Conservation (phyloP, 768 basidiomycete species). For the Rhizopogon roseolus region DNA sequence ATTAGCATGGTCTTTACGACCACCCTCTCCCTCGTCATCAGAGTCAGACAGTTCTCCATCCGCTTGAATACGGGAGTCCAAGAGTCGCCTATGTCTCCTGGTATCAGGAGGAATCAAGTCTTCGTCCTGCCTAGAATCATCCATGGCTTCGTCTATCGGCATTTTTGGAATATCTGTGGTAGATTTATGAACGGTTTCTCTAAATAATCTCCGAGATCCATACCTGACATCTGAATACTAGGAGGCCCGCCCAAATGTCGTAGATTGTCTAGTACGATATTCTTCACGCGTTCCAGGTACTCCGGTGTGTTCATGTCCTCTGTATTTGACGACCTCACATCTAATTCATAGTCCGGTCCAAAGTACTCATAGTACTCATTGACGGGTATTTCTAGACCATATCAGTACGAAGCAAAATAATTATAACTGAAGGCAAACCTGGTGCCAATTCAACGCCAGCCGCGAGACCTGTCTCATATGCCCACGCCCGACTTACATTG, state of each 20-base stretch:
- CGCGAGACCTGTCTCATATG: constrained; percentile 97
- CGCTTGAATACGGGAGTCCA: constrained; percentile 77
- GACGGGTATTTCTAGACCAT: constrained; percentile 83
- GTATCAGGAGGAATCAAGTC: constrained; percentile 75
- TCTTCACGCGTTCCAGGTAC: constrained; percentile 90
- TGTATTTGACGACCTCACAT: constrained; percentile 91
- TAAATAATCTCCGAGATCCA: constrained; percentile 10
- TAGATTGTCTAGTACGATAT: constrained; percentile 88
- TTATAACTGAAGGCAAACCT: constrained; percentile 38
- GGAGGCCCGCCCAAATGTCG: constrained; percentile 85
- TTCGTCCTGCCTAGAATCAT: constrained; percentile 78
- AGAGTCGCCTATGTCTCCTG: constrained; percentile 67
- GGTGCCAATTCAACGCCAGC: constrained; percentile 90
- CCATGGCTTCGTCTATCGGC: constrained; percentile 80
- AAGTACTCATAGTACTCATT: constrained; percentile 99
- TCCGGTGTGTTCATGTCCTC: constrained; percentile 92
- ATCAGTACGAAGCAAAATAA: constrained; percentile 6
- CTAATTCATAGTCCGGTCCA: constrained; percentile 93
- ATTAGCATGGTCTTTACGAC: constrained; percentile 61
- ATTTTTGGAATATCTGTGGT: constrained; percentile 73
- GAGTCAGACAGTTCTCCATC: constrained; percentile 95
- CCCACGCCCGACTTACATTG: constrained; percentile 95
- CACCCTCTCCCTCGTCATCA: constrained; percentile 94
- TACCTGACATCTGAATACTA: constrained; percentile 88
- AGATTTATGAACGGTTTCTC: background rate